phyloP scores from a whole-genome alignment of 2,329 filamentous ascomycete species.

The Dactylellina parvicollis region DNA sequence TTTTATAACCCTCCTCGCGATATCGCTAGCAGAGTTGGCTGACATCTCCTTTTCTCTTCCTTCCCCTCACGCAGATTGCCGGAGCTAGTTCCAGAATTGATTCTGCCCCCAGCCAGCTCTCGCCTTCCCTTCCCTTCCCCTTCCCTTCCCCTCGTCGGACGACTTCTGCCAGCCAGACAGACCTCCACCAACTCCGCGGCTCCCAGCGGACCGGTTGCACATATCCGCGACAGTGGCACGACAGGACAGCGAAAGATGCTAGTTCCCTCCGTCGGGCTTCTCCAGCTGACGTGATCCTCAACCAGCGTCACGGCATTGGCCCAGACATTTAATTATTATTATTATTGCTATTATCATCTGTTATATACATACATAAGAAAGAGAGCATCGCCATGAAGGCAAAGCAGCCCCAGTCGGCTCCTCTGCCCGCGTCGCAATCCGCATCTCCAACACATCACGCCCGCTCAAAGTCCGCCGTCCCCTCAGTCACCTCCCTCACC shows the following conservation, averaged over 20 bases:
- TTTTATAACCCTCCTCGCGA: too few relatives aligned
- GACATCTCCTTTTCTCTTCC: conserved; percentile 6
- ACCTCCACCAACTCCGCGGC: conserved; percentile 34
- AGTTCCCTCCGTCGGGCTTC: conserved; percentile 38
- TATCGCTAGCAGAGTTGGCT: too few relatives aligned
- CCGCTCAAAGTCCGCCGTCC: conserved; percentile 47
- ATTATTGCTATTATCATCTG: too few relatives aligned
- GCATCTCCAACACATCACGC: conserved; percentile 51
- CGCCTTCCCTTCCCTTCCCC: conserved; percentile 6
- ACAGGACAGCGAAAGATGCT: conserved; percentile 44
- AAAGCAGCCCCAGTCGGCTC: conserved; percentile 35
- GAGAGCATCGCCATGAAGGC: conserved; percentile 26
- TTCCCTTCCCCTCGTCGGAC: conserved; percentile 15
- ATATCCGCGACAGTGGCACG: conserved; percentile 32
- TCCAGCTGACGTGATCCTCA: conserved; percentile 50
- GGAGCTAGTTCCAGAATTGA: conserved; percentile 52
- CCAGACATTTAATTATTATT: conserved; percentile 3
- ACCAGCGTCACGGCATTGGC: neutral
- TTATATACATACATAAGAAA: too few relatives aligned
- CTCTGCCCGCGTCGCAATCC: conserved; percentile 21
- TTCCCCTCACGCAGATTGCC: conserved; percentile 51
- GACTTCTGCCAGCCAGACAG: too few relatives aligned
- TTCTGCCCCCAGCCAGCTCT: neutral
- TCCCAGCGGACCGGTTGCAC: conserved; percentile 37
- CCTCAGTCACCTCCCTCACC: conserved; percentile 48